Base-by-base conservation (phyloP, 768 basidiomycete genomes). In the Leccinum longicurvipes region DNA sequence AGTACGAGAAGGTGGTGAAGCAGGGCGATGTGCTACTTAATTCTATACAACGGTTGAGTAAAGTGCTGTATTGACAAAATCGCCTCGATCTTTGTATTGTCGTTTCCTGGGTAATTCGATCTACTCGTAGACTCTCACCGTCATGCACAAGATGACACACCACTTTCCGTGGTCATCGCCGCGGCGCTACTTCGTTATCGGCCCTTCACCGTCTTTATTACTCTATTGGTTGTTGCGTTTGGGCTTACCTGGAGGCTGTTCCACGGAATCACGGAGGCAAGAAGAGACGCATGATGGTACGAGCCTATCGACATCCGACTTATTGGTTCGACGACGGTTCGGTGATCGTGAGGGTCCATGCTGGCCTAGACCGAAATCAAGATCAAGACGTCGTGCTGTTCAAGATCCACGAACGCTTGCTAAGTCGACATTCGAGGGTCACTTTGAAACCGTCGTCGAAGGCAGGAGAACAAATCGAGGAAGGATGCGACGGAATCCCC, bases 1-100 rank as follows among this genome's bases (percentile, higher is more conserved):
- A 94, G 65, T 97, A 96, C 68, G 93, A 96, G 67, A 86, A 85
- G 34, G 89, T 98, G n/a, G 81, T 99, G 51, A 89, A 88, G 72
- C 88, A 94, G 75, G 95, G 95, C 2, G 96, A 99, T 71, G 72
- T 93, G 27, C 72, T 99, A 60, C 74, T 98, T 39, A 93, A 89
- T 66, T 85, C 88, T 67, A 84, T 97, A 61, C 91, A 94, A 72
- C 76, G 91, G 69, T 74, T 97, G 71, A 92, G 92, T 70, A 90
- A 94, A 73, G 93, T 95, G n/a, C 71, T 97, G 65, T 78, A 83
- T 63, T 83, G 61, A 67, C 42, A n/a, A 31, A 28, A 36, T 36
- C 32, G 15, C 14, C 15, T 34, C 34, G 53, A 25, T 46, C 28
- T 24, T 42, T 15, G 17, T 41, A 11, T 44, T 47, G 36, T 54